A percentile compares a stretch with the other conserved stretches of the same genome.
phyloP scores from a whole-genome alignment of 2,329 filamentous ascomycete genomes.

The Hypoxylon sp. region DNA sequence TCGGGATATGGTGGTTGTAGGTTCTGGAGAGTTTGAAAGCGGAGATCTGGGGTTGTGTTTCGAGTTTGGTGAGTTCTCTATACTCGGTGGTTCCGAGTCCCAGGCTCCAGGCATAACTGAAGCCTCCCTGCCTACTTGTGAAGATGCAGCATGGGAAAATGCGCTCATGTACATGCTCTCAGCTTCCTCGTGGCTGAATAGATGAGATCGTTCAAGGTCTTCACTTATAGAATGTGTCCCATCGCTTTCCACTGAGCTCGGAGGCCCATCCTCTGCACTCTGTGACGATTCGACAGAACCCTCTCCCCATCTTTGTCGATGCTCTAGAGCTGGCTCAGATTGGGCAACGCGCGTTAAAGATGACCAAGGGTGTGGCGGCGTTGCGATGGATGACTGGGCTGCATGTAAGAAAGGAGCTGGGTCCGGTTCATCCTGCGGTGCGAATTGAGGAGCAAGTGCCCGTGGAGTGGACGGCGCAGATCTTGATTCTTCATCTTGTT shows the following conservation, averaged over 20 bases:
- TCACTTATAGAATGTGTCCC: slow-evolving; percentile 49
- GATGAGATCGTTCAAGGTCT: slow-evolving; percentile 74
- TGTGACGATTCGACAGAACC: slow-evolving; percentile 33
- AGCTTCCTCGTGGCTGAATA: slow-evolving; percentile 85
- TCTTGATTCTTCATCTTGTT: slow-evolving; percentile 55
- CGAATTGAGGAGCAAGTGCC: slow-evolving; percentile 59
- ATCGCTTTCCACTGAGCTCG: slow-evolving; percentile 48
- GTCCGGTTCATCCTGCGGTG: slow-evolving; percentile 58
- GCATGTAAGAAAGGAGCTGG: slow-evolving; percentile 38
- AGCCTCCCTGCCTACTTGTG: slow-evolving; percentile 42
- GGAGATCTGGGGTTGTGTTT: slow-evolving; percentile 26
- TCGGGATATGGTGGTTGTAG: slow-evolving; percentile 4
- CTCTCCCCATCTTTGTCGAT: slow-evolving; percentile 43
- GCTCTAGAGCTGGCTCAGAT: slow-evolving; percentile 58
- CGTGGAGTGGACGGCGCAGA: slow-evolving; percentile 66
- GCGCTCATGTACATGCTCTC: slow-evolving; percentile 91
- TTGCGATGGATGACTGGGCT: slow-evolving; percentile 55
- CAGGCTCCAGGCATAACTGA: slow-evolving; percentile 67
- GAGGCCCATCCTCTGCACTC: slow-evolving; percentile 21
- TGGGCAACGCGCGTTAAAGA: slow-evolving; percentile 52
- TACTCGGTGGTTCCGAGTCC: slow-evolving; percentile 58
- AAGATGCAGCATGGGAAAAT: slow-evolving; percentile 65
- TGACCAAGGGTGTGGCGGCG: slow-evolving; percentile 54
- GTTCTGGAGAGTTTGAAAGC: slow-evolving; percentile 15
- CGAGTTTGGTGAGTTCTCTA: slow-evolving; percentile 41